Conservation (phyloP, 176 grass and related monocot genomes). For the Thinopyrum elongatum region DNA sequence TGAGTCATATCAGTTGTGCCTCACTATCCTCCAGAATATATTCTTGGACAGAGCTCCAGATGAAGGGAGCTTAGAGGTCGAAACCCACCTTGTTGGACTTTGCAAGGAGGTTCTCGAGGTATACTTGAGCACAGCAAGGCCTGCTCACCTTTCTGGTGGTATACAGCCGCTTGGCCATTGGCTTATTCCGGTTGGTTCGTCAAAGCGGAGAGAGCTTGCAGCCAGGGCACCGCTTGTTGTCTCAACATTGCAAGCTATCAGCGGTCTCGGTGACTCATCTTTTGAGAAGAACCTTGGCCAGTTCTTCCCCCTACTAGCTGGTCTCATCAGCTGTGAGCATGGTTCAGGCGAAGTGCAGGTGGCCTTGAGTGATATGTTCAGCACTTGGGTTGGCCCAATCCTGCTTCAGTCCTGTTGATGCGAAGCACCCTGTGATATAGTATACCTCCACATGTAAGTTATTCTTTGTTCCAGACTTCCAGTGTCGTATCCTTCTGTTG, state of each 20-base stretch:
- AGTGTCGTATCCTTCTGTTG: background rate
- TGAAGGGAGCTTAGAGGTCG: constrained; percentile 56
- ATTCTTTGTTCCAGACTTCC: constrained; percentile 26
- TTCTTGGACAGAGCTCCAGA: constrained; percentile 50
- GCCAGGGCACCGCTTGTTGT: constrained; percentile 86
- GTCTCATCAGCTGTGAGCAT: constrained; percentile 91
- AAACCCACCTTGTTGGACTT: constrained; percentile 68
- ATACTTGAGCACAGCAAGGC: constrained; percentile 73
- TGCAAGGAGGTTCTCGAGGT: constrained; percentile 93
- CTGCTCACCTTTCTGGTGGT: constrained; percentile 52
- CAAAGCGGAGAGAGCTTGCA: constrained; percentile 92
- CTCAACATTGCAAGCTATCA: constrained; percentile 85
- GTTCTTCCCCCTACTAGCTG: constrained; percentile 87
- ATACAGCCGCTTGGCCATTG: constrained; percentile 50
- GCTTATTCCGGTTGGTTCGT: constrained; percentile 84
- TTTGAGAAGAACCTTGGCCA: constrained; percentile 80
- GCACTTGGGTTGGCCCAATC: constrained; percentile 71
- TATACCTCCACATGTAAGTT: constrained; percentile 41
- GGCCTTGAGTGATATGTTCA: constrained; percentile 87
- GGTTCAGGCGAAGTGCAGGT: constrained; percentile 93
- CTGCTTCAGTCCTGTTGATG: constrained; percentile 80
- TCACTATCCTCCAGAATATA: constrained; percentile 89
- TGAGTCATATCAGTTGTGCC: constrained; percentile 89
- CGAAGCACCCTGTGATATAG: constrained; percentile 29
- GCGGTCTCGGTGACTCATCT: constrained; percentile 52